These are phyloP conservation scores for Seiridium unicorne DNA, from an alignment of 2,329 filamentous ascomycete species.

Conservation along the genomic window DNA sequence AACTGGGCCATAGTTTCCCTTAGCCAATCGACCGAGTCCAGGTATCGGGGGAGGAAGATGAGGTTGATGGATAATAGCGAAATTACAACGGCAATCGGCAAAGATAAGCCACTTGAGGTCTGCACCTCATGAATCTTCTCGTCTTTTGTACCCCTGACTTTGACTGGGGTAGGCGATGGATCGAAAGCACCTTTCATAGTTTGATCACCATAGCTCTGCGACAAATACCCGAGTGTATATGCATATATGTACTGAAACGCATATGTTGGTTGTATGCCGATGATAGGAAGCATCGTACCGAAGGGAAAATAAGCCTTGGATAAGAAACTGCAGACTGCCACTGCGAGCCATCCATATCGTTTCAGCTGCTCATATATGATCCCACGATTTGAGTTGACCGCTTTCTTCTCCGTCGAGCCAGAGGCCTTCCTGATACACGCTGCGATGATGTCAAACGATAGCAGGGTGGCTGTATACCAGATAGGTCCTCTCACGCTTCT, in stretches of 20 bases:
- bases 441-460: slow-evolving; percentile 15
- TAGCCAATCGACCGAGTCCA: background rate
- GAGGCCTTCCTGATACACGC: slow-evolving; percentile 9
- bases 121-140: background rate
- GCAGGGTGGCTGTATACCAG: slow-evolving; percentile 19
- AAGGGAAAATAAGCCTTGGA: slow-evolving; percentile 7
- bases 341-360: background rate
- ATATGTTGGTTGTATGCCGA: slow-evolving; percentile 16
- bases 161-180: background rate
- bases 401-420: slow-evolving; percentile 5
- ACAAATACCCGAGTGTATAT: slow-evolving; percentile 15
- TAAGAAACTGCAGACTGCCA: background rate
- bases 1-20: background rate
- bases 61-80: background rate
- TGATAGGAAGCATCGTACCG: slow-evolving; percentile 11
- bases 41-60: background rate
- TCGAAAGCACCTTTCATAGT: background rate
- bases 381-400: background rate
- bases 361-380: background rate
- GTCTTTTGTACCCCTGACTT: background rate
- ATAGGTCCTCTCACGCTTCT: slow-evolving; percentile 13
- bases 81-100: background rate
- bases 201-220: background rate
- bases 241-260: slow-evolving; percentile 18
- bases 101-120: background rate